Percentiles rank a stretch among this genome's conserved stretches.
These are phyloP conservation scores for Porphyridium purpureum DNA, from an alignment of 23 red algal species.

Conservation along the genomic window DNA sequence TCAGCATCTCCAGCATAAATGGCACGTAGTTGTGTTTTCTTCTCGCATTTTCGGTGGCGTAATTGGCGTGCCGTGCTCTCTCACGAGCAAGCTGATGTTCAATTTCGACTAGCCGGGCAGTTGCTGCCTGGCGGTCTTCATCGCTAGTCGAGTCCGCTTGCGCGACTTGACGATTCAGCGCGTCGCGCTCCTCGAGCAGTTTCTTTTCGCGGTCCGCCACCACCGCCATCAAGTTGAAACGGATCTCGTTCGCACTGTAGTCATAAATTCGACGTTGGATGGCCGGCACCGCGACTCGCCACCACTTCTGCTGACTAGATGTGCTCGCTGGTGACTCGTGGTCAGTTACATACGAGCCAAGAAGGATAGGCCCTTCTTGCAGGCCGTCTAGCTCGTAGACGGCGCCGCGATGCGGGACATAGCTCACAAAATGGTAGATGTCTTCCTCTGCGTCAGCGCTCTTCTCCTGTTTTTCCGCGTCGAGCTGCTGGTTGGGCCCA, in stretches of 20 bases:
- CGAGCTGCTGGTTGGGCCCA: not conserved
- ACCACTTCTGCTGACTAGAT: constrained; percentile 40
- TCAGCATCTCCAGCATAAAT: constrained; percentile 31
- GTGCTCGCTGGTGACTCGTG: no score
- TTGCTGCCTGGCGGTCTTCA: no score
- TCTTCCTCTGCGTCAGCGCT: constrained; percentile 35
- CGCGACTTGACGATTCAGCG: no score
- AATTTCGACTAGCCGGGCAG: no score
- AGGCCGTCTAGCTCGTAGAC: constrained; percentile 91
- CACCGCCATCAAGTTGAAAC: constrained; percentile 81
- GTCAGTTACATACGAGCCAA: no score
- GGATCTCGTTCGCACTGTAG: constrained; percentile 39
- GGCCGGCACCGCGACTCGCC: constrained; percentile 26
- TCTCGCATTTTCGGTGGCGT: constrained; percentile 14
- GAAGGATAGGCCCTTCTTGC: constrained; percentile 47
- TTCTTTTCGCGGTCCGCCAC: constrained; percentile 37
- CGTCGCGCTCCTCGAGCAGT: no score
- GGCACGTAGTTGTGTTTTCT: constrained; percentile 37
- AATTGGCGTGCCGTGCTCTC: no score
- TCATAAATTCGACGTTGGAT: constrained; percentile 53
- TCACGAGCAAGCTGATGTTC: no score
- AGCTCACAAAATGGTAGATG: constrained; percentile 79
- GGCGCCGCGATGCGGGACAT: constrained; percentile 32
- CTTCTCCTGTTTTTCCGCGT: not conserved
- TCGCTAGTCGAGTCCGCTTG: no score